These are phyloP conservation scores for Xylaria sp. DNA, from an alignment of 2,329 filamentous ascomycete genomes.

Conservation along the genomic window DNA sequence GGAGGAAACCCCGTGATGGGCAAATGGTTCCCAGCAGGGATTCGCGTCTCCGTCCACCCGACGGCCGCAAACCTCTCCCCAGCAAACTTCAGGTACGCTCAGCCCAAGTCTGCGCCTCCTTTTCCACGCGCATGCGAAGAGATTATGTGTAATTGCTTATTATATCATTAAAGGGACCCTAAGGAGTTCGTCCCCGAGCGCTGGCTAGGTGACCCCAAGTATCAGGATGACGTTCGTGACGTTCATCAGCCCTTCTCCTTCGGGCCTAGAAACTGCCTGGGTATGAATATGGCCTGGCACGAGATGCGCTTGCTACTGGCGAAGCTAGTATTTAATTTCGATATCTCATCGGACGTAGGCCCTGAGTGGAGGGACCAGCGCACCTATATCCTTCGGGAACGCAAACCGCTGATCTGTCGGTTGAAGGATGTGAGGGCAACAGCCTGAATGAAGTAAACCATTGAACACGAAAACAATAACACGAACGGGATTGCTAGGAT, in stretches of 20 bases:
- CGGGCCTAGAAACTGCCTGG: slow-evolving; percentile 39
- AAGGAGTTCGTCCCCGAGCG: slow-evolving; percentile 35
- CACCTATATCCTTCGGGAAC: slow-evolving; percentile 24
- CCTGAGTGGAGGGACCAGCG: slow-evolving; percentile 34
- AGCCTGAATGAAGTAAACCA: not conserved
- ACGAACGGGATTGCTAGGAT: not conserved
- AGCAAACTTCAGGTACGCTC: slow-evolving; percentile 19
- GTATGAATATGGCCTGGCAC: slow-evolving; percentile 36
- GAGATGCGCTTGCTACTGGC: slow-evolving; percentile 37
- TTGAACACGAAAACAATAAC: not conserved
- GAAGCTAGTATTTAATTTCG: slow-evolving; percentile 32
- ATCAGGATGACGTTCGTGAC: slow-evolving; percentile 24
- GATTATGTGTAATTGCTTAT: not conserved
- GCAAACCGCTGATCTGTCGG: slow-evolving; percentile 26
- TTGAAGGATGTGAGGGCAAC: slow-evolving; percentile 9
- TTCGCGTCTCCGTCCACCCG: slow-evolving; percentile 35
- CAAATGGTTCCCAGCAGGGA: slow-evolving; percentile 35
- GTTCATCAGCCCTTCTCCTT: slow-evolving; percentile 35
- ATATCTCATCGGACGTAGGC: slow-evolving; percentile 26
- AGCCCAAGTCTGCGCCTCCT: not conserved
- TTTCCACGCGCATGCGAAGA: not conserved
- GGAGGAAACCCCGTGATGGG: slow-evolving; percentile 41
- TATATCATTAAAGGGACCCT: slow-evolving; percentile 30
- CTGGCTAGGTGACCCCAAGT: slow-evolving; percentile 28
- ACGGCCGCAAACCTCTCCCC: slow-evolving; percentile 29